phyloP scores from a whole-genome alignment of 768 basidiomycete genomes.

The Hericium coralloides region DNA sequence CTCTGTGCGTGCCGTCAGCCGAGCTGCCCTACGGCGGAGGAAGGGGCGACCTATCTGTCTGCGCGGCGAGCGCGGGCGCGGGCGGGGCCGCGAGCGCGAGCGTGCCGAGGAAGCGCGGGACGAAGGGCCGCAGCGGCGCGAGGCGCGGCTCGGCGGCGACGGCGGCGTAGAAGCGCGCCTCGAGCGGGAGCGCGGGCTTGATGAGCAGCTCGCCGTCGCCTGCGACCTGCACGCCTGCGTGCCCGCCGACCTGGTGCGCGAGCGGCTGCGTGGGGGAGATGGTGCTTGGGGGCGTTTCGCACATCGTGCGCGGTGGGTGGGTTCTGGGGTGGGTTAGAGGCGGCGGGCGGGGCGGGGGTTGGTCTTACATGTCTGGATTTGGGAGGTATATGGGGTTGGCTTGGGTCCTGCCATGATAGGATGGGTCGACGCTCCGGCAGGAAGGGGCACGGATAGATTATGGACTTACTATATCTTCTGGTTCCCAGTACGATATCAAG shows the following conservation, averaged over 20 bases:
- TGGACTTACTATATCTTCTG: not conserved
- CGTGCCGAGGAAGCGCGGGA: constrained; percentile 75
- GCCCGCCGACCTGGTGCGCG: constrained; percentile 71
- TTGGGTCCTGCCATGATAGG: no score
- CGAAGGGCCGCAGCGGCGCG: constrained; percentile 42
- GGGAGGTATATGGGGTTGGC: no score
- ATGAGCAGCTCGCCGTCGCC: constrained; percentile 74
- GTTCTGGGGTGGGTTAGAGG: no score
- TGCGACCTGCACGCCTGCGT: constrained; percentile 59
- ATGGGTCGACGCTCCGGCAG: not conserved
- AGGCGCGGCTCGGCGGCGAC: constrained; percentile 34
- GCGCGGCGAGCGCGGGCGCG: constrained; percentile 15
- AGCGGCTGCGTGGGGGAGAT: constrained; percentile 23
- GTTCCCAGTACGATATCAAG: no score
- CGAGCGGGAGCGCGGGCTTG: constrained; percentile 60
- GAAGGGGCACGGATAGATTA: not conserved
- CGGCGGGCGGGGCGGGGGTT: no score
- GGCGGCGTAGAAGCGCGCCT: constrained; percentile 64
- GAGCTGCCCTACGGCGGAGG: no score
- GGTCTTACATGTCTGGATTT: no score
- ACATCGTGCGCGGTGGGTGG: no score
- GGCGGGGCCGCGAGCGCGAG: constrained; percentile 47
- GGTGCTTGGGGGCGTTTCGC: not conserved
- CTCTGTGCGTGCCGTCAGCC: no score
- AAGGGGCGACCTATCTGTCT: constrained; percentile 49